A percentile compares a stretch with the other conserved stretches of the same genome.
Evolutionary conservation across 2,329 filamentous ascomycete genomes (phyloP).

Genomic region (Neofusicoccum laricinum): DNA sequence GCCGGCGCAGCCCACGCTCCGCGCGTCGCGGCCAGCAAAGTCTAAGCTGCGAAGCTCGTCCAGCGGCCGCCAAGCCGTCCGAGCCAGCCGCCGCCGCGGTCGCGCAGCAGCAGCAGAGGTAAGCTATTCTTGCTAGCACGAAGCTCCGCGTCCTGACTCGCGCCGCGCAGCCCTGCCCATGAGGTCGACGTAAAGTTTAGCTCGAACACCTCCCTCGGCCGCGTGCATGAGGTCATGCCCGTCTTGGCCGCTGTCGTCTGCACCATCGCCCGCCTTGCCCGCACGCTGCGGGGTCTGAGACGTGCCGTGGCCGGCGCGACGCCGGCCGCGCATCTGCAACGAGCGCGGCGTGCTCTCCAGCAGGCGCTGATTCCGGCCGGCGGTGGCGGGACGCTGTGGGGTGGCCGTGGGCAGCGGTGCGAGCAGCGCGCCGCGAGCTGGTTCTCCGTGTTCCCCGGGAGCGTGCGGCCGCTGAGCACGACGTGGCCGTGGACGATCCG

Average conservation of each 20-base stretch:
- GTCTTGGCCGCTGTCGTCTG: neutral
- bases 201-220: neutral
- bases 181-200: slow-evolving; percentile 15
- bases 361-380: neutral
- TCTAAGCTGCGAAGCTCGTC: neutral
- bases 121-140: neutral
- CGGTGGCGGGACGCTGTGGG: neutral
- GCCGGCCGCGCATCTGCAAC: neutral
- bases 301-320: neutral
- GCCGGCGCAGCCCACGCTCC: neutral
- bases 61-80: neutral
- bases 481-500: slow-evolving; percentile 46
- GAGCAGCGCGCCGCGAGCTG: slow-evolving; percentile 26
- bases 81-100: no score
- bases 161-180: neutral
- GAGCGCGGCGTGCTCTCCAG: neutral
- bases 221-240: neutral
- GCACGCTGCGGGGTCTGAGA: neutral
- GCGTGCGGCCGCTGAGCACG: slow-evolving; percentile 34
- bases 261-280: slow-evolving; percentile 5
- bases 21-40: neutral
- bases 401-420: neutral
- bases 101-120: neutral
- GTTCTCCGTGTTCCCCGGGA: slow-evolving; percentile 39
- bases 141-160: neutral